A percentile compares a stretch with the other conserved stretches of the same genome.
These are phyloP conservation scores for Bolboschoenus planiculmis DNA, from an alignment of 176 grass and related monocot genomes.

Conservation along the genomic window DNA sequence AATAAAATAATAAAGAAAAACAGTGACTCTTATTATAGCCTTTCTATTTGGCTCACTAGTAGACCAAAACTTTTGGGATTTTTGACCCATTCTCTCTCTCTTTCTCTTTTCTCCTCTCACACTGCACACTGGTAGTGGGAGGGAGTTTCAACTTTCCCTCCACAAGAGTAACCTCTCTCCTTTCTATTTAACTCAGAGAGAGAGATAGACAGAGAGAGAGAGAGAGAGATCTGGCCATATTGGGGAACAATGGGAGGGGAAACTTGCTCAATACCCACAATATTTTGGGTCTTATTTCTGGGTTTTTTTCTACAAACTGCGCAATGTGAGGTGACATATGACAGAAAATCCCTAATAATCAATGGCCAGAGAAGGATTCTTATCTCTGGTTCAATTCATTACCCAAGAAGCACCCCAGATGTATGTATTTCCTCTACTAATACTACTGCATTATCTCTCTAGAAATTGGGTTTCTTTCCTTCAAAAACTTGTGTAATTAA, in stretches of 20 bases:
- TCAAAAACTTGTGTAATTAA: neutral
- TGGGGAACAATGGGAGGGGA: slow-evolving; percentile 18
- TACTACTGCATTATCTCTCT: neutral
- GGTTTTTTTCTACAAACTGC: slow-evolving; percentile 23
- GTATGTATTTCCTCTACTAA: slow-evolving; percentile 29
- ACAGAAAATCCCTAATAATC: slow-evolving; percentile 78
- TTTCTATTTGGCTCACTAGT: slow-evolving; percentile 24
- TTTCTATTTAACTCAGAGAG: neutral
- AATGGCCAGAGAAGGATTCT: slow-evolving; percentile 80
- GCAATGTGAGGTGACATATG: slow-evolving; percentile 71
- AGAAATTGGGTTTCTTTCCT: neutral
- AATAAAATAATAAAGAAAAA: neutral
- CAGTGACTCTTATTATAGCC: neutral
- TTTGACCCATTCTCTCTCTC: slow-evolving; percentile 25
- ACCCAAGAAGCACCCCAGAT: slow-evolving; percentile 95
- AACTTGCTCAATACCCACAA: slow-evolving; percentile 17
- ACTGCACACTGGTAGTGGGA: slow-evolving; percentile 14
- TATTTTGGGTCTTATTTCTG: slow-evolving; percentile 22
- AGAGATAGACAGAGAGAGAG: slow-evolving; percentile 9
- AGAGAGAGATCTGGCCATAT: slow-evolving; percentile 24
- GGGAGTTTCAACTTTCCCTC: slow-evolving; percentile 24
- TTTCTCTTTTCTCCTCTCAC: slow-evolving; percentile 2
- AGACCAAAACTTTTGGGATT: slow-evolving; percentile 17
- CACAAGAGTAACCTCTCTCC: neutral
- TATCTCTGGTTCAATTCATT: slow-evolving; percentile 98